Evolutionary conservation across 208 protist genomes (phyloP).

Genomic region (Trypanosoma scelopori): DNA sequence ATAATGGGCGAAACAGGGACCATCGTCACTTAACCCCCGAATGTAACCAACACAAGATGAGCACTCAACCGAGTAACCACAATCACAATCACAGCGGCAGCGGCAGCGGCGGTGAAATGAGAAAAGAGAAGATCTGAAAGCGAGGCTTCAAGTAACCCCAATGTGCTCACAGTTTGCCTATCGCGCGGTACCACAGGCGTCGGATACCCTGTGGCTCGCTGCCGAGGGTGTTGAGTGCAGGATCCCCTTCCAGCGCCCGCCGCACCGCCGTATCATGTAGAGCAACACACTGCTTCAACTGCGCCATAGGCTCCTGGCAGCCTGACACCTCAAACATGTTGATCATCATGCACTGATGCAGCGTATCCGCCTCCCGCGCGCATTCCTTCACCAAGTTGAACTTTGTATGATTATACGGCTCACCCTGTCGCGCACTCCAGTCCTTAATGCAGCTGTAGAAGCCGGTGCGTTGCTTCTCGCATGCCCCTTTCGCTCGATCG

Average conservation of each 20-base stretch:
- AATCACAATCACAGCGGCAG: too few species aligned
- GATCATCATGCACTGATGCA: constrained; percentile 92
- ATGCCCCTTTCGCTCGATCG: constrained; percentile 66
- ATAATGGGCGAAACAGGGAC: too few species aligned
- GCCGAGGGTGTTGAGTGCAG: constrained; percentile 39
- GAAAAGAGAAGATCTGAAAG: constrained; percentile 1
- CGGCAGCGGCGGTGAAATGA: background rate
- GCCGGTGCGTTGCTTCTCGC: constrained; percentile 55
- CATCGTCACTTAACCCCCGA: too few species aligned
- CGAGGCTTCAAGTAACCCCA: background rate
- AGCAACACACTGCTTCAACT: constrained; percentile 76
- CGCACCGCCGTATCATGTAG: constrained; percentile 52
- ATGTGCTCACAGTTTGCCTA: constrained; percentile 65
- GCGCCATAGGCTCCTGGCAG: constrained; percentile 70
- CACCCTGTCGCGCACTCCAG: constrained; percentile 46
- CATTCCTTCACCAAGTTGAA: constrained; percentile 62
- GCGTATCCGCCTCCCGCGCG: constrained; percentile 64
- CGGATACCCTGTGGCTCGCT: constrained; percentile 56
- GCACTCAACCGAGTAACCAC: too few species aligned
- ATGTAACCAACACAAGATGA: too few species aligned
- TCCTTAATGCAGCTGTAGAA: constrained; percentile 85
- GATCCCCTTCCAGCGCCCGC: constrained; percentile 53
- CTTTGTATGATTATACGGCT: constrained; percentile 54
- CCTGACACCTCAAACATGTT: constrained; percentile 82
- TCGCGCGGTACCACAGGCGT: constrained; percentile 77